These are phyloP conservation scores for Periconia macrospinosa DNA, from an alignment of 2,329 filamentous ascomycete genomes.

Conservation along the genomic window DNA sequence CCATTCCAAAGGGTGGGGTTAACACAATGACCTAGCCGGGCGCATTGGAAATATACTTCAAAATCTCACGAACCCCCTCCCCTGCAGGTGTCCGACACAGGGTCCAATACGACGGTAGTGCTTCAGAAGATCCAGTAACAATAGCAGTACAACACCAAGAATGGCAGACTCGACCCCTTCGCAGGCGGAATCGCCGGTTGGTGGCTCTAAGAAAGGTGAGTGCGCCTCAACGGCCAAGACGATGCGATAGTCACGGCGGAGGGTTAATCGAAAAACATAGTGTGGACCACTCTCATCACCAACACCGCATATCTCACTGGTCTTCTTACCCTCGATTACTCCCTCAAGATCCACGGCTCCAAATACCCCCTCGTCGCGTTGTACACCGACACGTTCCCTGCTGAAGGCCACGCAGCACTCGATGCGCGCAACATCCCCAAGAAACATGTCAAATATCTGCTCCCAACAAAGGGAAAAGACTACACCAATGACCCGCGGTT, in stretches of 20 bases:
- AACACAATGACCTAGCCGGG: too few species aligned
- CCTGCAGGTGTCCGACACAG: too few species aligned
- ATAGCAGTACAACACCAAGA: neutral
- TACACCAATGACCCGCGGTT: conserved; percentile 80
- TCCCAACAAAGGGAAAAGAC: conserved; percentile 66
- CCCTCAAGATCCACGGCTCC: conserved; percentile 65
- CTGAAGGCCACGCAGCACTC: conserved; percentile 69
- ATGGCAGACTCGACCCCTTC: neutral
- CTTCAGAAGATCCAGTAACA: too few species aligned
- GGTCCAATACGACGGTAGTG: too few species aligned
- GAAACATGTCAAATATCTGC: conserved; percentile 71
- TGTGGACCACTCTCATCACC: conserved; percentile 87
- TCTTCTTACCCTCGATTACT: conserved; percentile 78
- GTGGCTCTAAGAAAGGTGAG: conserved; percentile 43
- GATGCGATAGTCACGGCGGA: neutral
- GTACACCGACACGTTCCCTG: conserved; percentile 77
- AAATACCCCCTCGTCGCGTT: conserved; percentile 80
- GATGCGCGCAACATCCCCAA: conserved; percentile 68
- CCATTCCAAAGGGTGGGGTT: too few species aligned
- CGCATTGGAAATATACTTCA: too few species aligned
- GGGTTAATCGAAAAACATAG: conserved; percentile 45
- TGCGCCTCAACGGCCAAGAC: conserved; percentile 4
- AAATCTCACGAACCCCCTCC: too few species aligned
- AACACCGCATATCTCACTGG: conserved; percentile 81
- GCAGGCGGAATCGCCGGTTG: conserved; percentile 17